phyloP scores from a whole-genome alignment of 768 basidiomycete genomes.

The Rhodocollybia butyracea region DNA sequence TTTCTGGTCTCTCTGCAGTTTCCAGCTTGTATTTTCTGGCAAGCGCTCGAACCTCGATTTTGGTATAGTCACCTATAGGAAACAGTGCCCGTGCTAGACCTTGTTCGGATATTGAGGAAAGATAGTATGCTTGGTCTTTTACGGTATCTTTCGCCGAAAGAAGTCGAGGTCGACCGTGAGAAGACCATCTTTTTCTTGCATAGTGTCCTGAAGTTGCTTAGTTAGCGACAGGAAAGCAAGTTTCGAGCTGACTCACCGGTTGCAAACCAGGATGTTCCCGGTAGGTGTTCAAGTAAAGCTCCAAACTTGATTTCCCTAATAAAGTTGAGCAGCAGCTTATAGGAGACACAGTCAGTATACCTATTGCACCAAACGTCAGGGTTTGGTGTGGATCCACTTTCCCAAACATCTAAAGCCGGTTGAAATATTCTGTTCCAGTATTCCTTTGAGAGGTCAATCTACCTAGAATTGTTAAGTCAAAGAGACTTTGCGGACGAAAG shows the following conservation, averaged over 20 bases:
- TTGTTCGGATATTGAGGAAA: constrained; percentile 70
- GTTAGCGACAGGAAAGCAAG: neutral
- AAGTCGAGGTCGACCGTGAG: constrained; percentile 43
- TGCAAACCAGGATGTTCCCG: constrained; percentile 63
- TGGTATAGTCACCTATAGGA: constrained; percentile 66
- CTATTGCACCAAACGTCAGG: constrained; percentile 92
- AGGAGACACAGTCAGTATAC: constrained; percentile 30
- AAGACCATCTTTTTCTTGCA: constrained; percentile 63
- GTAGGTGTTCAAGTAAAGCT: constrained; percentile 67
- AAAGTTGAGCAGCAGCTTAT: neutral
- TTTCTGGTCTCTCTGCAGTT: constrained; percentile 76
- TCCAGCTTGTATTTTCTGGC: constrained; percentile 59
- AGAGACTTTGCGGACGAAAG: neutral
- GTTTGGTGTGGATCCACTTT: constrained; percentile 80
- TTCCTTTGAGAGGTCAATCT: constrained; percentile 86
- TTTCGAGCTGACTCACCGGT: constrained; percentile 50
- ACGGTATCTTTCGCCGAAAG: constrained; percentile 49
- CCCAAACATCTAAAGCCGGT: constrained; percentile 78
- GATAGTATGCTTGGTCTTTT: constrained; percentile 94
- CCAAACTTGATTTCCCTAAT: constrained; percentile 89
- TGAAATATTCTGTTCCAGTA: constrained; percentile 94
- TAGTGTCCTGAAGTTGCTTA: constrained; percentile 68
- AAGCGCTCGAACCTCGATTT: constrained; percentile 69
- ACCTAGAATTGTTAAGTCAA: neutral
- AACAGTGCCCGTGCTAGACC: constrained; percentile 72